Evolutionary conservation across 768 basidiomycete genomes (phyloP).

Genomic region (Sarcomyxa edulis): DNA sequence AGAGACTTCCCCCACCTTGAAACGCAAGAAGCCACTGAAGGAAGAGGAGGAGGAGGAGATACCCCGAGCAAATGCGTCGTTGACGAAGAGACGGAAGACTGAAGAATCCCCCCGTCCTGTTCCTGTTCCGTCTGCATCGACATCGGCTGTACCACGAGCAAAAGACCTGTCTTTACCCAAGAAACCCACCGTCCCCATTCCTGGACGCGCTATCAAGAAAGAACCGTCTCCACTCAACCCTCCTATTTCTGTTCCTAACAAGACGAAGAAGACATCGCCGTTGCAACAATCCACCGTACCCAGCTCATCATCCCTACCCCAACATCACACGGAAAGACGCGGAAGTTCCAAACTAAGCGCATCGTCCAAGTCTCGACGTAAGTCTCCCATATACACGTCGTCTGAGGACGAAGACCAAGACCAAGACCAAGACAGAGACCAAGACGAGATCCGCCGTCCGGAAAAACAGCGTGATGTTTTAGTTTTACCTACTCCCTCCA

Average conservation of each 20-base stretch:
- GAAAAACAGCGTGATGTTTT: not conserved
- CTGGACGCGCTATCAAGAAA: slow-evolving; percentile 16
- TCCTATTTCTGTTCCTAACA: slow-evolving; percentile 19
- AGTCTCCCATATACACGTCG: slow-evolving; percentile 61
- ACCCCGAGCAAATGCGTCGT: slow-evolving; percentile 7
- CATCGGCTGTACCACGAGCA: slow-evolving; percentile 9
- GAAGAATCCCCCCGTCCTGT: slow-evolving; percentile 22
- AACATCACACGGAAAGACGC: slow-evolving; percentile 4
- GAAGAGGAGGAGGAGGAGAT: slow-evolving; percentile 27
- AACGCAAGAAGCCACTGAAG: slow-evolving; percentile 32
- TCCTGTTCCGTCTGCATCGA: slow-evolving; percentile 6
- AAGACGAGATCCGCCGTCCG: slow-evolving; percentile 9
- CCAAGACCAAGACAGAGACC: slow-evolving; percentile 19
- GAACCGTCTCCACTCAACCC: slow-evolving; percentile 12
- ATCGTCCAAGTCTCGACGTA: slow-evolving; percentile 37
- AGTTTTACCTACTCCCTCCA: slow-evolving; percentile 22
- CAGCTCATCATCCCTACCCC: slow-evolving; percentile 9
- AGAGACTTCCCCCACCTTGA: slow-evolving; percentile 14
- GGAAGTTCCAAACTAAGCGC: slow-evolving; percentile 10
- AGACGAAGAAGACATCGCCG: slow-evolving; percentile 25
- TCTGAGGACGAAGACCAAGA: slow-evolving; percentile 56
- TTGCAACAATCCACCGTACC: slow-evolving; percentile 14
- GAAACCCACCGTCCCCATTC: slow-evolving; percentile 24
- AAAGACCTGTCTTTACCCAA: slow-evolving; percentile 27
- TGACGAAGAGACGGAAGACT: slow-evolving; percentile 38